phyloP scores from a whole-genome alignment of 495 filamentous ascomycete species.

The Penicillium silybi region DNA sequence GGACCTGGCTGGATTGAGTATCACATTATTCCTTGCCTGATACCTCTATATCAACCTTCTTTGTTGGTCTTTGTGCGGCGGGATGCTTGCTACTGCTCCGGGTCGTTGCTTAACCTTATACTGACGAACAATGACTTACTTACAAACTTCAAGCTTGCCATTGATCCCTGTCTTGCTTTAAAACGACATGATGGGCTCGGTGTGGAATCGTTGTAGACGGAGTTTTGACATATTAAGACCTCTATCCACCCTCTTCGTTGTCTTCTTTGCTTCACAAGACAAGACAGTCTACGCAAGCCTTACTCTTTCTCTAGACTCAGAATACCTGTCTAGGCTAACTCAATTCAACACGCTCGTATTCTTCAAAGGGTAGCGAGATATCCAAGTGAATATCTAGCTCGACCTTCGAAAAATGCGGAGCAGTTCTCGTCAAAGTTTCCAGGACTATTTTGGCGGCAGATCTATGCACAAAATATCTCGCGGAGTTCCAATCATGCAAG shows the following conservation, averaged over 20 bases:
- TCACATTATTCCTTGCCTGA: constrained; percentile 1
- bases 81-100: not conserved
- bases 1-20: constrained; percentile 2
- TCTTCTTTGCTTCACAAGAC: constrained; percentile 1
- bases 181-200: not conserved
- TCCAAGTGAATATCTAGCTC: not conserved
- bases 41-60: not conserved
- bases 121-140: constrained; percentile 3
- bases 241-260: not conserved
- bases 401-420: not conserved
- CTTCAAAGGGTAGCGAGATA: not conserved
- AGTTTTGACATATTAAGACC: constrained; percentile 5
- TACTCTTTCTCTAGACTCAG: not conserved
- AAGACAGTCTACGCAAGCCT: constrained; percentile 1
- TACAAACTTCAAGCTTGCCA: not conserved
- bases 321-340: not conserved
- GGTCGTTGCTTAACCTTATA: not conserved
- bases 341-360: not conserved
- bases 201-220: not conserved
- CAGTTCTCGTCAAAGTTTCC: not conserved
- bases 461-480: not conserved
- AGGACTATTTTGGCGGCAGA: not conserved
- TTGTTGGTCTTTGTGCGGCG: not conserved
- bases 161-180: not conserved
- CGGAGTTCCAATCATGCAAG: not conserved